Evolutionary conservation across 2,329 filamentous ascomycete species (phyloP).

Genomic region (Hymenotorrendiella dingleyae): DNA sequence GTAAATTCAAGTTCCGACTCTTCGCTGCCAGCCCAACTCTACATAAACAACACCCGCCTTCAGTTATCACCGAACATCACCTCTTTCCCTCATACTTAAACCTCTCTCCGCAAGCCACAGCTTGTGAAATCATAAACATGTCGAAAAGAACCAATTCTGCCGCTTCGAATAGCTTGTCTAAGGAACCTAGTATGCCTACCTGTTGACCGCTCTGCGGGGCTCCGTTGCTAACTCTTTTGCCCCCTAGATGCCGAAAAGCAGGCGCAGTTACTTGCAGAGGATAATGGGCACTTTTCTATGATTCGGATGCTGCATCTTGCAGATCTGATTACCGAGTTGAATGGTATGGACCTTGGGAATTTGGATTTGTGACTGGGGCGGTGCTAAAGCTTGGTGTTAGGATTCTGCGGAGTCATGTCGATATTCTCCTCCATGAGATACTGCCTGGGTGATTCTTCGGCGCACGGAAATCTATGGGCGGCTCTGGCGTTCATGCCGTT

Average conservation of each 20-base stretch:
- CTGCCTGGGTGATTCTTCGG: conserved; percentile 65
- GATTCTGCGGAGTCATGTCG: conserved; percentile 89
- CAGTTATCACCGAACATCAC: too few relatives aligned
- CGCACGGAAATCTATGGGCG: conserved; percentile 67
- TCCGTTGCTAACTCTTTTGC: conserved; percentile 14
- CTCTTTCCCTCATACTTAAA: not conserved
- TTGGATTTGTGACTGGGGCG: not conserved
- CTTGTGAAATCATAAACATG: conserved; percentile 38
- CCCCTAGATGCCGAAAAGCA: conserved; percentile 64
- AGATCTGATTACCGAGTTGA: conserved; percentile 77
- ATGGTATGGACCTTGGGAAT: conserved; percentile 45
- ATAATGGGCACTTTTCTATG: conserved; percentile 68
- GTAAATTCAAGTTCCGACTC: too few relatives aligned
- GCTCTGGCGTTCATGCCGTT: conserved; percentile 86
- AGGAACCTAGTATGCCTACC: conserved; percentile 38
- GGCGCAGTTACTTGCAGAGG: conserved; percentile 62
- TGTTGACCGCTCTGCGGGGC: not conserved
- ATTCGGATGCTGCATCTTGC: conserved; percentile 69
- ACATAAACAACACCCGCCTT: too few relatives aligned
- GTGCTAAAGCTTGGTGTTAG: conserved; percentile 33
- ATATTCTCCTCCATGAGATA: conserved; percentile 93
- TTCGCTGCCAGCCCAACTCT: too few relatives aligned
- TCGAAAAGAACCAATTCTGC: conserved; percentile 53
- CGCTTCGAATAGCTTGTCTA: conserved; percentile 43
- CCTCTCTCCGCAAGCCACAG: not conserved